Percentiles rank a stretch among this genome's conserved stretches.
Evolutionary conservation across 805 yeast species (phyloP).

Genomic region (Ogataea chonburiensis): DNA sequence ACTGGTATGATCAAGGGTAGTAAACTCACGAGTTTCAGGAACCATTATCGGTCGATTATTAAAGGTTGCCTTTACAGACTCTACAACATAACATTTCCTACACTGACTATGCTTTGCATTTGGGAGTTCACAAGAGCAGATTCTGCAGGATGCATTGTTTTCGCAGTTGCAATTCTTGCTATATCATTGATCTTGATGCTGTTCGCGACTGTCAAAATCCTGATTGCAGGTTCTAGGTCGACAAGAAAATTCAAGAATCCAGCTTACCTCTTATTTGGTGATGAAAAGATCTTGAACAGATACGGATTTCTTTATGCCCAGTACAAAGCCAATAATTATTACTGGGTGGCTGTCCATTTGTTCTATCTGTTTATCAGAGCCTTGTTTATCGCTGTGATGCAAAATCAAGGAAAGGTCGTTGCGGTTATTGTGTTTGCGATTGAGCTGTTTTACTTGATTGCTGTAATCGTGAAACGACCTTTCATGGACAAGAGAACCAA

Average conservation of each 20-base stretch:
- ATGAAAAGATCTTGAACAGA: conserved; percentile 72
- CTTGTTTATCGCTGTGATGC: conserved; percentile 83
- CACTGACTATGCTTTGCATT: conserved; percentile 71
- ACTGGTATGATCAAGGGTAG: conserved; percentile 58
- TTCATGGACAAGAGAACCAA: conserved; percentile 94
- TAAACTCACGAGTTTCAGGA: conserved; percentile 73
- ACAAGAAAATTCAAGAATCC: conserved; percentile 77
- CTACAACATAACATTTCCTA: conserved; percentile 83
- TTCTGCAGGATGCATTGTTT: conserved; percentile 77
- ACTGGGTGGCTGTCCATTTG: conserved; percentile 70
- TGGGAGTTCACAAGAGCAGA: conserved; percentile 89
- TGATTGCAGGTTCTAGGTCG: conserved; percentile 72
- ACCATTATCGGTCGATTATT: conserved; percentile 77
- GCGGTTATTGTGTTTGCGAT: conserved; percentile 73
- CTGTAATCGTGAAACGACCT: conserved; percentile 73
- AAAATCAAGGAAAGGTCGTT: conserved; percentile 75
- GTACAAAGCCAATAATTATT: conserved; percentile 82
- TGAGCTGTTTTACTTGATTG: conserved; percentile 68
- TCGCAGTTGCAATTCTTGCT: conserved; percentile 70
- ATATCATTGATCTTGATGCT: conserved; percentile 57
- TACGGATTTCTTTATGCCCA: conserved; percentile 93
- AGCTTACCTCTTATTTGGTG: conserved; percentile 87
- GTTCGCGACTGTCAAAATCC: conserved; percentile 75
- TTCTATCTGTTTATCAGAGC: conserved; percentile 70
- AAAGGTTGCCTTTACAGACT: conserved; percentile 89